Conservation (phyloP, 2,329 filamentous ascomycete species). For the Scopulariopsis brevicaulis region DNA sequence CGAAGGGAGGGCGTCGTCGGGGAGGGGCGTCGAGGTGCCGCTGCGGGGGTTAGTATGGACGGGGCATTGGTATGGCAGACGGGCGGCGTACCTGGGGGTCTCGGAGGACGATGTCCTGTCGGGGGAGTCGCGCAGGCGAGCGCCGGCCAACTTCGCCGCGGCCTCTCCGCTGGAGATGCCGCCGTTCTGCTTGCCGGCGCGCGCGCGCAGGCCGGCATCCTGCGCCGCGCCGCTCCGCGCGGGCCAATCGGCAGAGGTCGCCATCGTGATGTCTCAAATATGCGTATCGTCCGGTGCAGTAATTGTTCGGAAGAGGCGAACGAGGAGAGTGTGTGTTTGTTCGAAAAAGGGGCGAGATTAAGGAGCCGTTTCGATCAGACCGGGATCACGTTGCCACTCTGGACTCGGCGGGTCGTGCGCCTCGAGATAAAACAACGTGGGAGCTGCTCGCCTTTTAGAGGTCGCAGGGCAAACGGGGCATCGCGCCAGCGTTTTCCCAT, state of each 20-base stretch:
- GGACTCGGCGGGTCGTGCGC: no score
- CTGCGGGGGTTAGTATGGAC: conserved; percentile 27
- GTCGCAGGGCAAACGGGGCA: no score
- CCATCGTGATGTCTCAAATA: not conserved
- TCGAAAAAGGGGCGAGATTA: no score
- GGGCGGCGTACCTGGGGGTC: not conserved
- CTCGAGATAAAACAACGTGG: no score
- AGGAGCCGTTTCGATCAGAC: no score
- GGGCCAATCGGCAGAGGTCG: not conserved
- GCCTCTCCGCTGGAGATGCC: not conserved
- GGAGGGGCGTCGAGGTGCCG: conserved; percentile 71
- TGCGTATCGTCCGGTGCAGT: not conserved
- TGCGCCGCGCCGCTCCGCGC: not conserved
- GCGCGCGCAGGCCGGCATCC: not conserved
- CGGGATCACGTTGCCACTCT: no score
- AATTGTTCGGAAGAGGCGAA: no score
- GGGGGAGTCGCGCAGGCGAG: conserved; percentile 1
- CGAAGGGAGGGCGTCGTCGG: conserved; percentile 87
- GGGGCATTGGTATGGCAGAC: not conserved
- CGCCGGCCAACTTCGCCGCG: not conserved
- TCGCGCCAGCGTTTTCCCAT: no score
- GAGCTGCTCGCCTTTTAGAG: no score
- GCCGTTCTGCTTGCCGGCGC: not conserved
- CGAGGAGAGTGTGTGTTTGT: no score
- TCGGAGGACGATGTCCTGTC: not conserved